Percentiles rank a stretch among this genome's conserved stretches.
Evolutionary conservation across 2,329 filamentous ascomycete species (phyloP).

Genomic region (Clonostachys rosea): DNA sequence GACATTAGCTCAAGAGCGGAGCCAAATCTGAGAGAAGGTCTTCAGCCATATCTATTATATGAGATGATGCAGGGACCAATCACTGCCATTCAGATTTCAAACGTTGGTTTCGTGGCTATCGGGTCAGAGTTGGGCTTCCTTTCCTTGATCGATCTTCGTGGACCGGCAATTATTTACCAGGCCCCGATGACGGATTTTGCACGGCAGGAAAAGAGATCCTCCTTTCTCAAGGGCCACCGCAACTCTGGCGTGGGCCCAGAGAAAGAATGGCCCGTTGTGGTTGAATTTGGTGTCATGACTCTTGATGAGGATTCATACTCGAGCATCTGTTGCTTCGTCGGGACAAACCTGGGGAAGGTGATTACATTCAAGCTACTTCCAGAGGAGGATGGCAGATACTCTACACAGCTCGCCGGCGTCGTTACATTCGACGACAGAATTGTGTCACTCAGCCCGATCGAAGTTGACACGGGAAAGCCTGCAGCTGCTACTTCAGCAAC

Average conservation of each 20-base stretch:
- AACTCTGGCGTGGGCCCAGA: constrained; percentile 19
- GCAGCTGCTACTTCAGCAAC: constrained; percentile 71
- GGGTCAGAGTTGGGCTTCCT: constrained; percentile 81
- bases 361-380: constrained; percentile 90
- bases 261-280: constrained; percentile 71
- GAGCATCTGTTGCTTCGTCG: constrained; percentile 87
- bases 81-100: constrained; percentile 76
- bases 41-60: constrained; percentile 76
- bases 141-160: constrained; percentile 81
- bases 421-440: constrained; percentile 64
- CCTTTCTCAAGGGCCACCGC: constrained; percentile 54
- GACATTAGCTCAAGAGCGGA: constrained; percentile 73
- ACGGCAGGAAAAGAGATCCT: constrained; percentile 71
- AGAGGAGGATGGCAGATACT: constrained; percentile 61
- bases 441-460: constrained; percentile 74
- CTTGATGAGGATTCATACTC: constrained; percentile 94
- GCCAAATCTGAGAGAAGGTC: constrained; percentile 67
- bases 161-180: constrained; percentile 78
- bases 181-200: constrained; percentile 67
- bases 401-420: constrained; percentile 66
- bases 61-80: constrained; percentile 81
- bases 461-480: constrained; percentile 69
- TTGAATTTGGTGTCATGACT: constrained; percentile 93
- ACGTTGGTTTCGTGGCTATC: constrained; percentile 85
- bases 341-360: constrained; percentile 79